Base-by-base conservation (phyloP, 768 basidiomycete genomes). In the Phylloporus rhodoxanthus region DNA sequence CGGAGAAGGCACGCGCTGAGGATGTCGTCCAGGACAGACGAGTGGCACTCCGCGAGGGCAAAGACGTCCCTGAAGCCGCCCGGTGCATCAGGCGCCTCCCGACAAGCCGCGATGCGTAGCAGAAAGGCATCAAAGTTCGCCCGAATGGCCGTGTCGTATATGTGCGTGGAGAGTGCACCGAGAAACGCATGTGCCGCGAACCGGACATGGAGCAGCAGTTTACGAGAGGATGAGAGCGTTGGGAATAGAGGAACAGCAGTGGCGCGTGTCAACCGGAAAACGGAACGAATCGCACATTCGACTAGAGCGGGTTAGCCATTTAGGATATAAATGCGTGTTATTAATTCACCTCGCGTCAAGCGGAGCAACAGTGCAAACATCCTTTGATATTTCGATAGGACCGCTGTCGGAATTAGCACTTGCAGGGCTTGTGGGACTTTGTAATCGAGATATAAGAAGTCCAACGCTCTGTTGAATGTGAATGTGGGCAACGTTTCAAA, bases 401-500 rank as follows among this genome's bases (percentile, higher is more conserved):
- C 76, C 5, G 78, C 73, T 1, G 79, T 72, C 2, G 88, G 81
- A 28, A 95, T 85, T 9, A 95, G 62, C 10, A 83, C 75, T 40
- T 82, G 79, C 33, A 95, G 70, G 0, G 90, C 80, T n/a, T 75
- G 74, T 2, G 91, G 89, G n/a, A 89, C 84, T 58, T 86, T 86
- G 66, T 95, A 95, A 55, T 91, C 82, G 72, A 95, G 82, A 61
- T 89, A 90, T 13, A 95, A 69, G 62, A 94, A 95, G 64, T 94
- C 92, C 37, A 95, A 65, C 7, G 92, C 91, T 64, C 88, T 90
- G 55, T 5, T 43, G 39, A 15, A 54, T 25, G 40, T 62, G 29
- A 56, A 21, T n/a, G 47, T 15, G 23, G 13, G 39, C 1, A 28
- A 23, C 4, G 2, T 17, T 15, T 47, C 38, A 42, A 43, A 41